Evolutionary conservation across 208 protist genomes (phyloP), one percentile per base, ranked within the genome.

Genomic region (Wallacemonas sp.): DNA sequence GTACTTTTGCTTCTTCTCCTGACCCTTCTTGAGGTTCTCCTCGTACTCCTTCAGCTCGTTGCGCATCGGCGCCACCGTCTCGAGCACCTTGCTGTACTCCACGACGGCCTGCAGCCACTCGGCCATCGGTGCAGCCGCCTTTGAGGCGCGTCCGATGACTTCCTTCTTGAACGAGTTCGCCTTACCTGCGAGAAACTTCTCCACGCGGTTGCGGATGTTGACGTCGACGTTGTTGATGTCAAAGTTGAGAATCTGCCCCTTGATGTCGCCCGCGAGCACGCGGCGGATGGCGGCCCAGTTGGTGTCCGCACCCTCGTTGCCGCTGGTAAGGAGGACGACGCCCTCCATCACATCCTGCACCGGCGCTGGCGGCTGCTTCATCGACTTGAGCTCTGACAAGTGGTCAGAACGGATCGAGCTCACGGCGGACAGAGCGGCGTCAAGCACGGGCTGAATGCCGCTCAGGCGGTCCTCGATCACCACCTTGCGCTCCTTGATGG

Each of bases 81-180:
- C 80, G 0, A 99, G 80, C 30, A 99, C 98, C 57, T 87, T 88
- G 62, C 96, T 96, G 88, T 99, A 99, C 69, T 98, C 81, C 5
- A 99, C 54, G 12, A 98, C 93, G 2, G 98, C 98, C 72, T 94
- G 92, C 3, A 99, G 93, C 98, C 98, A 99, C 56, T 94, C 88
- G 14, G 98, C 98, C 76, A 99, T 93, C 38, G 98, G 98, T 14
- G 95, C 94, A 3, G 97, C 97, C 0, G 98, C 98, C 61, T 95
- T 88, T 8, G 90, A 98, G 16, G 94, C 96, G 41, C 96, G 92
- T 5, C 80, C 79, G 71, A 99, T 98, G 5, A 87, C 86, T 17
- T 96, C 91, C 24, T 76, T 76, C 63, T 98, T 96, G 73, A 99
- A 99, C 21, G 91, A 98, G 36, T 92, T 82, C 23, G 49, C 72